Percentiles rank a stretch among this genome's conserved stretches.
These are phyloP conservation scores for Sophora flavescens DNA, from an alignment of 306 rosid species.

Conservation along the genomic window DNA sequence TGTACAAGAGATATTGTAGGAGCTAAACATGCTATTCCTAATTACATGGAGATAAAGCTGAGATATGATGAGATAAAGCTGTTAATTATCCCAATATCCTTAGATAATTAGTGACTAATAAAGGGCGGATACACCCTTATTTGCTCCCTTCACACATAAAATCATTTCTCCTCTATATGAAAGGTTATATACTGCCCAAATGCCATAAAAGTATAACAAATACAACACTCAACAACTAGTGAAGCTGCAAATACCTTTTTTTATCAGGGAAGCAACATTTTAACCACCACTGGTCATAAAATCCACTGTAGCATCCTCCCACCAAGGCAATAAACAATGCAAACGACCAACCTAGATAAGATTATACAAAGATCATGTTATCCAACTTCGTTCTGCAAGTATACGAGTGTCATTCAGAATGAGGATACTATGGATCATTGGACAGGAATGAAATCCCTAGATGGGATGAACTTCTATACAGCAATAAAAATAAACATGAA, in stretches of 20 bases:
- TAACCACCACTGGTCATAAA: slow-evolving; percentile 85
- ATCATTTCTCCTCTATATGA: neutral
- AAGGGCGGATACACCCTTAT: neutral
- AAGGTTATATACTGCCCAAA: slow-evolving; percentile 13
- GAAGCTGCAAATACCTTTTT: slow-evolving; percentile 55
- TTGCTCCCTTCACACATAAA: neutral
- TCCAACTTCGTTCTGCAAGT: slow-evolving; percentile 11
- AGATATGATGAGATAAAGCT: too few species aligned
- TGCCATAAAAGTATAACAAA: slow-evolving; percentile 9
- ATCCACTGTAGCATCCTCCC: slow-evolving; percentile 77
- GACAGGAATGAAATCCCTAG: neutral
- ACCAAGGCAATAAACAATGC: slow-evolving; percentile 81
- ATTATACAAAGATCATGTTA: too few species aligned
- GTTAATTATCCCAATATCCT: too few species aligned
- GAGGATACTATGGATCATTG: neutral
- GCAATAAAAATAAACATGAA: neutral
- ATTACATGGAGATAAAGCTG: too few species aligned
- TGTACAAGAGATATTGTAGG: too few species aligned
- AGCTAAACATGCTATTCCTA: too few species aligned
- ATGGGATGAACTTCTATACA: neutral
- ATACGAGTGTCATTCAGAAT: neutral
- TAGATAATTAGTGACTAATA: neutral
- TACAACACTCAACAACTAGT: slow-evolving; percentile 4
- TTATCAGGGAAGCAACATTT: slow-evolving; percentile 60
- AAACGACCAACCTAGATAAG: too few species aligned